These are phyloP conservation scores for Talaromyces nanjingensis DNA, from an alignment of 495 filamentous ascomycete genomes.

Conservation along the genomic window DNA sequence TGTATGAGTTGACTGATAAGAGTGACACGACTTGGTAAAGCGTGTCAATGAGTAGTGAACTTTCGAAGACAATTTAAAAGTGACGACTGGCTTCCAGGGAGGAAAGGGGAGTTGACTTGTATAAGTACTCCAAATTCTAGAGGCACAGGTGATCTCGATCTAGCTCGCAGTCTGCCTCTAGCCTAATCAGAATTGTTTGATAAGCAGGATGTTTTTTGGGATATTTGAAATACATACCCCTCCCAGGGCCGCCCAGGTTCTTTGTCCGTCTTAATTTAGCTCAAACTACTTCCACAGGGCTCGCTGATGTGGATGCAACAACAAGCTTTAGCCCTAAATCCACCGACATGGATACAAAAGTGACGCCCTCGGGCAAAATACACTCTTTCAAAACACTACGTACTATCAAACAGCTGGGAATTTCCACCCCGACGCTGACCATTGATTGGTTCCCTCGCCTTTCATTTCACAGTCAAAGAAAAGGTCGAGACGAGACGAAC, in stretches of 20 bases:
- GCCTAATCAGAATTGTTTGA: neutral
- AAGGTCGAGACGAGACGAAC: neutral
- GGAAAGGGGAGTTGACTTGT: neutral
- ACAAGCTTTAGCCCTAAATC: neutral
- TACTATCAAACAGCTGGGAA: neutral
- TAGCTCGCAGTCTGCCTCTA: neutral
- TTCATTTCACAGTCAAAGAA: neutral
- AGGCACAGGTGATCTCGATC: neutral
- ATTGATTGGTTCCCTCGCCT: neutral
- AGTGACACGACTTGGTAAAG: neutral
- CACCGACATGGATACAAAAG: neutral
- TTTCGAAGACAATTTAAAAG: neutral
- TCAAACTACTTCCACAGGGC: neutral
- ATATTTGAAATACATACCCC: neutral
- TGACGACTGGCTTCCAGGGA: neutral
- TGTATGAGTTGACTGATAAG: neutral
- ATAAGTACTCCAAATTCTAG: neutral
- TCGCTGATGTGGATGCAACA: neutral
- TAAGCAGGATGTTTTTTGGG: neutral
- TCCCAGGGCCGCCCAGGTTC: neutral
- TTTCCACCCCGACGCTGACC: too few relatives aligned
- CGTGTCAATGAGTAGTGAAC: neutral
- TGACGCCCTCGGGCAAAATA: neutral
- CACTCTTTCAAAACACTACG: neutral
- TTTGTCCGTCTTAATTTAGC: neutral